Base-by-base conservation (phyloP, 208 protist genomes). In the Leishmania braziliensis region DNA sequence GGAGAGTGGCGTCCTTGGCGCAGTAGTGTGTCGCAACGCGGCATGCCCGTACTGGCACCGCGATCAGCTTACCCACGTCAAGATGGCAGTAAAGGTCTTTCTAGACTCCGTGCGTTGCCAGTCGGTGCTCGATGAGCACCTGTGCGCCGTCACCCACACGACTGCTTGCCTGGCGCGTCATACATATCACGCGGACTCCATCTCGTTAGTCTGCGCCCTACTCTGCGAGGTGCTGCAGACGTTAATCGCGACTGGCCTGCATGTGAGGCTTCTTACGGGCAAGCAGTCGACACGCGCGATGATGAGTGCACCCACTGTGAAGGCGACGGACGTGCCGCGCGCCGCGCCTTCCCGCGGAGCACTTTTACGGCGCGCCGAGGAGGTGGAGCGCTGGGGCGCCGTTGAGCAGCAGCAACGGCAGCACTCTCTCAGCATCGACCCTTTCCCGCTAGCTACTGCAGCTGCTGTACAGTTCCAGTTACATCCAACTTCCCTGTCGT, bases 11-110 rank as follows among this genome's bases (percentile, higher is more conserved):
- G 29, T 1, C 18, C 29, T 8, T 18, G 53, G 2, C 50, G 77
- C 62, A 54, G 72, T 29, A 33, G 56, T 43, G 43, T 95, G 92
- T 77, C 73, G 66, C 29, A 93, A 87, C 74, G 66, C 82, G 0
- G 83, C 75, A 14, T 96, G 92, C 62, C 81, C 84, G 26, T 96
- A 93, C 76, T 93, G 87, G 90, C 92, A 96, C 82, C n/a, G 73
- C 20, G 84, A 96, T 69, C 90, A 93, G 75, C 71, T 92, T 9
- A 51, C 80, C 8, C 92, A 94, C 81, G 68, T 93, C 43, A 88
- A 88, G 66, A 54, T 69, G 60, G 68, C 75, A 0, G 76, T 77
- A 0, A 60, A 43, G n/a, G 74, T 79, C 33, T 85, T 80, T 48
- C 46, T 80, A 33, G 54, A 58, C 53, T 68, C 78, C 1, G 50